Evolutionary conservation across 768 basidiomycete genomes (phyloP), one percentile per base, ranked within the genome.

Genomic region (Termitomyces sp.): DNA sequence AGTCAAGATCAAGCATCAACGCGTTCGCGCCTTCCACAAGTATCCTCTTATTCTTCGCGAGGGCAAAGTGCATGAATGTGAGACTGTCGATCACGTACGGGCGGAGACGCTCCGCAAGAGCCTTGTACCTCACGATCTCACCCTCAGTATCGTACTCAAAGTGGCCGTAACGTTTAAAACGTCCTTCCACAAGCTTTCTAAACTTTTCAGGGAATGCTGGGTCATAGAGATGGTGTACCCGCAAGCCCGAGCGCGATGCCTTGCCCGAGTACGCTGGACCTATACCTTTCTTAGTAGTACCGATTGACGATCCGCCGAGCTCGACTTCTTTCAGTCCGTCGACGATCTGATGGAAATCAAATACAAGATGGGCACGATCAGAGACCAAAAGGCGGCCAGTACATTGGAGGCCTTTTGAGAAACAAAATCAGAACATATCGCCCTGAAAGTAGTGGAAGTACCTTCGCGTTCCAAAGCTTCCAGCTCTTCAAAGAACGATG

Each of bases 341-440:
- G 30, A 98, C 97, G 66, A 98, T 98, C 76, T 99, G 97, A 73
- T 99, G 97, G 71, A 99, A 98, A 69, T 98, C 97, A 67, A 99
- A 94, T 35, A 99, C 97, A 59, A 99, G 86, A 61, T 96, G 93
- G 3, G 97, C 93, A 60, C 97, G 87, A 73, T 98, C 94, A 26
- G 96, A 98, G 63, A 99, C 79, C 69, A 97, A 89, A 19, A 99
- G 73, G 35, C 97, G 86, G 56, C 82, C 80, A 11, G 83, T 81
- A 72, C 92, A 96, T 66, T 89, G 80, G 42, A 99, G 83, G 19
- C 96, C 95, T 97, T 53, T 19, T 38, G 5, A 19, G 40, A 1
- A n/a, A 14, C 38, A n/a, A 8, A 28, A 30, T 21, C 14, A 21
- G 42, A 1, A 43, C 42, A 23, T 7, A 40, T 10, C 19, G 45